Base-by-base conservation (phyloP, 108 stramenopile genomes). In the Cyclostephanos tholiformis region DNA sequence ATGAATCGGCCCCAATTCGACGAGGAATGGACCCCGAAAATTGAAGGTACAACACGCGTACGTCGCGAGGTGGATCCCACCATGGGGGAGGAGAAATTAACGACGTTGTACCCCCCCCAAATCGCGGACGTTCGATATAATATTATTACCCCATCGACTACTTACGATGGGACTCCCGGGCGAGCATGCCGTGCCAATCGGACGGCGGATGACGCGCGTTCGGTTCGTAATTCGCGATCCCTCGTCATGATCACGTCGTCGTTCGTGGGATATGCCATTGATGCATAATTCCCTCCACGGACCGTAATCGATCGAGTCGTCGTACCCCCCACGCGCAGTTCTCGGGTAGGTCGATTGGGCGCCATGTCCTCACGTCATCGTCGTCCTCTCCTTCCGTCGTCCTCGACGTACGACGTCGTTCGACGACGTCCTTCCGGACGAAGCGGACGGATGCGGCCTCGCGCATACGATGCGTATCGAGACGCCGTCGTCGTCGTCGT, bases 1-100 rank as follows among this genome's bases (percentile, higher is more conserved):
- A 22, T 2, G 52, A 5, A 6, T 41, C 64, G n/a, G 6, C 41
- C 65, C 73, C 62, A 62, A 0, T 48, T 29, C 0, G 63, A 75
- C 44, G 71, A 67, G 4, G 75, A 58, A 35, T 80, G 83, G 27
- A 86, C n/a, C 82, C 0, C 85, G 60, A 62, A 83, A 86, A 66
- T 86, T 86, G 52, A 78, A 64, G n/a, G n/a, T n/a, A n/a, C n/a
- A n/a, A n/a, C n/a, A n/a, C n/a, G n/a, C n/a, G 71, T 82, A 86
- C 41, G 9, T 5, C 41, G 12, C 41, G n/a, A n/a, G n/a, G 43
- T 67, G 49, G 11, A 79, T 26, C 2, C 53, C 74, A 43, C 32
- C 51, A 14, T 4, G 30, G 30, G 22, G 53, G 6, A 20, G 35
- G 36, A 4, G 36, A 36, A 4, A 36, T 6, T 6, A 36, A 36